A percentile compares a stretch with the other conserved stretches of the same genome.
Conservation (phyloP, 805 yeast genomes). For the Ogataea nakhonphanomensis region DNA sequence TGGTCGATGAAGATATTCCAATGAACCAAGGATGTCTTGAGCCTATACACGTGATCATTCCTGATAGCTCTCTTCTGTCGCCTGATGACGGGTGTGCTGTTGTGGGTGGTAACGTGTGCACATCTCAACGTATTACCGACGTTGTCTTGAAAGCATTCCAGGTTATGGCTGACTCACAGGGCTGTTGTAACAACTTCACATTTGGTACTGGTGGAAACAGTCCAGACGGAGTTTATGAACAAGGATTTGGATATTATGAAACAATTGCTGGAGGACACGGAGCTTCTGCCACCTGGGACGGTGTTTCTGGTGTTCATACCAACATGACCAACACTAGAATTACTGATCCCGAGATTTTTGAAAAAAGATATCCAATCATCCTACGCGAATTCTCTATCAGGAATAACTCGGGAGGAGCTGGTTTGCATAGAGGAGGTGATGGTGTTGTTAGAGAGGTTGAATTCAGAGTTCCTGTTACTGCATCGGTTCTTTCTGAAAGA, state of each 20-base stretch:
- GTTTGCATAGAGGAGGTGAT: slow-evolving; percentile 72
- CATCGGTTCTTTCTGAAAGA: slow-evolving; percentile 82
- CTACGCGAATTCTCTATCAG: slow-evolving; percentile 70
- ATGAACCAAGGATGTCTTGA: slow-evolving; percentile 88
- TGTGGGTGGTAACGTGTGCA: slow-evolving; percentile 92
- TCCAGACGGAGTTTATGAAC: slow-evolving; percentile 45
- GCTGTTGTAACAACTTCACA: slow-evolving; percentile 91
- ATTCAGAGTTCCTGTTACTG: slow-evolving; percentile 67
- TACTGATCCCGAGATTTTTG: slow-evolving; percentile 88
- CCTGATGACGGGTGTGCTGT: slow-evolving; percentile 89
- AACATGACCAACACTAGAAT: slow-evolving; percentile 93
- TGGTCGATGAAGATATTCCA: slow-evolving; percentile 86
- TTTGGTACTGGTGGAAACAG: slow-evolving; percentile 76
- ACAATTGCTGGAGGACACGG: slow-evolving; percentile 97
- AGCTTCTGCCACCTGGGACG: slow-evolving; percentile 79
- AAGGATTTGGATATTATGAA: slow-evolving; percentile 87
- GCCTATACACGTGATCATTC: slow-evolving; percentile 69
- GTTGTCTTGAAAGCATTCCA: slow-evolving; percentile 81
- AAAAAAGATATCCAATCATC: slow-evolving; percentile 82
- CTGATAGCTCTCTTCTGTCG: slow-evolving; percentile 58
- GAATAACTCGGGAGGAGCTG: slow-evolving; percentile 74
- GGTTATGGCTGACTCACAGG: slow-evolving; percentile 94
- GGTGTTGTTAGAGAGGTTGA: slow-evolving; percentile 86
- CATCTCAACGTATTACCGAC: slow-evolving; percentile 91
- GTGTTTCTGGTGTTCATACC: slow-evolving; percentile 86